phyloP scores from a whole-genome alignment of 2,329 filamentous ascomycete genomes.

The Aureobasidium sp. region DNA sequence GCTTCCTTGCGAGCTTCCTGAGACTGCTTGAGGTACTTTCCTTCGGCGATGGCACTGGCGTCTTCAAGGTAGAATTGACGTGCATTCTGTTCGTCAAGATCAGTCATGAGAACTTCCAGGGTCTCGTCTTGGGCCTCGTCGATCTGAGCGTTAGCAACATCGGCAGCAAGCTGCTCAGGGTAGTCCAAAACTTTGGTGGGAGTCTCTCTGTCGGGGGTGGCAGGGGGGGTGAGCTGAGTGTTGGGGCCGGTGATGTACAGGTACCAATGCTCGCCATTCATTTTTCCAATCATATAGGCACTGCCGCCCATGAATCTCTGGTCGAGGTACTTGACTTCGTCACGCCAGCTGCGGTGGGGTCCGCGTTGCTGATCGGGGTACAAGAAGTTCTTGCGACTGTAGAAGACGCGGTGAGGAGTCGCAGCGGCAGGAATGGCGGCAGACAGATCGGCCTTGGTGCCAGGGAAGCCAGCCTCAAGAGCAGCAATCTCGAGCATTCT shows the following conservation, averaged over 20 bases:
- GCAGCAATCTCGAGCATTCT: conserved; percentile 90
- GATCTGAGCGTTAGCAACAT: conserved; percentile 23
- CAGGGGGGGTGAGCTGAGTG: conserved; percentile 70
- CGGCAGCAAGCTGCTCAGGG: conserved; percentile 39
- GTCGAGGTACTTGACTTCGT: conserved; percentile 89
- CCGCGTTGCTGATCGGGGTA: conserved; percentile 91
- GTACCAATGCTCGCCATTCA: conserved; percentile 99
- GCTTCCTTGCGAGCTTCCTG: conserved; percentile 56
- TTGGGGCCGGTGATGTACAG: conserved; percentile 90
- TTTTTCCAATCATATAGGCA: conserved; percentile 99
- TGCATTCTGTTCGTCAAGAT: conserved; percentile 58
- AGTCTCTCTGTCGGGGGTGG: conserved; percentile 57
- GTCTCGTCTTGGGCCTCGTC: conserved; percentile 64
- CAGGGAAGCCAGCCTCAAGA: conserved; percentile 79
- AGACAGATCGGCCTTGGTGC: conserved; percentile 59
- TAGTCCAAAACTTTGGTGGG: conserved; percentile 54
- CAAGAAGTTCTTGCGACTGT: conserved; percentile 97
- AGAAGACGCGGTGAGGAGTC: conserved; percentile 91
- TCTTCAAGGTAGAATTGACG: conserved; percentile 66
- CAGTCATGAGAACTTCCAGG: conserved; percentile 61
- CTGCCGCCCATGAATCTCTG: conserved; percentile 86
- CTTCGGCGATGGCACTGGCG: conserved; percentile 85
- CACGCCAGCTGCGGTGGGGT: conserved; percentile 94
- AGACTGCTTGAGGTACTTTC: conserved; percentile 64
- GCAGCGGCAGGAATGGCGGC: conserved; percentile 67